Conservation (phyloP, 1,139 yeast genomes). For the Pichia sp. region DNA sequence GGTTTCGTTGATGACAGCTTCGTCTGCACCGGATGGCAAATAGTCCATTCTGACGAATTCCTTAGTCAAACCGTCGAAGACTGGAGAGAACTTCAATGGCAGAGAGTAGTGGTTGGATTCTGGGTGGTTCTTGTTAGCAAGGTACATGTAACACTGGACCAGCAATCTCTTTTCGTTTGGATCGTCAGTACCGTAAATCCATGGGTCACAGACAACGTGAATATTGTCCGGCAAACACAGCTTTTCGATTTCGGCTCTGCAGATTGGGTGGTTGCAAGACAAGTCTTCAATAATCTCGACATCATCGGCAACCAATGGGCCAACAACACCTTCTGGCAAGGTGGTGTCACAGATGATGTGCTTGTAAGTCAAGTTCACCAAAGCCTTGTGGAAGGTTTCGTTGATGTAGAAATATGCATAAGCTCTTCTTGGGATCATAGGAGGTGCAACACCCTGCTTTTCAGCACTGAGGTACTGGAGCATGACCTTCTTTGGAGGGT, state of each 20-base stretch:
- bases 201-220: conserved; percentile 65
- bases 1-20: conserved; percentile 46
- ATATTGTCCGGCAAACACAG: conserved; percentile 54
- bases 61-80: conserved; percentile 61
- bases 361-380: conserved; percentile 62
- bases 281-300: conserved; percentile 50
- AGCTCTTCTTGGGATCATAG: conserved; percentile 59
- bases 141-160: conserved; percentile 75
- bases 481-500: conserved; percentile 80
- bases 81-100: conserved; percentile 80
- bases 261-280: conserved; percentile 52
- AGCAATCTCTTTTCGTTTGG: conserved; percentile 55
- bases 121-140: conserved; percentile 62
- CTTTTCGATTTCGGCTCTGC: conserved; percentile 59
- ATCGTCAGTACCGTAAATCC: conserved; percentile 86
- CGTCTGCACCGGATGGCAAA: conserved; percentile 69
- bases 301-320: conserved; percentile 74
- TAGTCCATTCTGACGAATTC: conserved; percentile 73
- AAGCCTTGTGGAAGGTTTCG: conserved; percentile 62
- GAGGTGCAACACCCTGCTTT: conserved; percentile 50
- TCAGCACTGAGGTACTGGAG: conserved; percentile 67
- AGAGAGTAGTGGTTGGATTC: conserved; percentile 84
- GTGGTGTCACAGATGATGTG: conserved; percentile 56
- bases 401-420: conserved; percentile 65
- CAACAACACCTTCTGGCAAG: conserved; percentile 62